Base-by-base conservation (phyloP, 805 yeast genomes). In the Millerozyma miso region DNA sequence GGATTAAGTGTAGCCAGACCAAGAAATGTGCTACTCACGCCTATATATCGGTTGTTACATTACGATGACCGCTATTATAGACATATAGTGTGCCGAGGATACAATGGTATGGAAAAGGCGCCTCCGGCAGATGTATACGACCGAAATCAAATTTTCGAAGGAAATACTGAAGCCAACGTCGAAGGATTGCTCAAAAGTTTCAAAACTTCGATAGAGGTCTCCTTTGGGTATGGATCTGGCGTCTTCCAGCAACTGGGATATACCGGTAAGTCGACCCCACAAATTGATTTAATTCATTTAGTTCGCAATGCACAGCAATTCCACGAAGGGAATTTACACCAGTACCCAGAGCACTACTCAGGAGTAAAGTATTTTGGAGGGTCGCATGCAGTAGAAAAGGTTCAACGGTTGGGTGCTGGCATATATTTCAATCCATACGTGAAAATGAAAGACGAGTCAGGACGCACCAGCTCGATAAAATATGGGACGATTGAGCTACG, bases 221-320 rank as follows among this genome's bases (percentile, higher is more conserved):
- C 96, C 1, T 86, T 91, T 63, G 99, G 97, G 0, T 91, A 91
- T 62, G 99, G 99, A 2, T 85, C 95, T 5, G 96, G 96, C 3
- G 96, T 93, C 1, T 86, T 93, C 54, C 74, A 79, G 31, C 99
- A 91, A 60, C 54, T 52, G 1, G 67, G 71, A 4, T 73, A 77
- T 49, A 53, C 50, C 2, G 51, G 51, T 3, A 56, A 3, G 51
- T 58, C 8, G 57, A 60, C 10, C 26, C 39, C 20, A 73, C 98
- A 93, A 60, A 78, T 88, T 10, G 99, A 93, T 60, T 63, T 93
- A 62, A 85, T 91, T 10, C 81, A 85, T 54, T 88, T 87, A 1
- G 97, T 90, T 2, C 74, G 83, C 0, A 77, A 83, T 56, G 80
- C 95, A 2, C 68, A 69, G 26, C 79, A 77, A 47, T 93, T 95